These are phyloP conservation scores for Entoloma clypeatum DNA, from an alignment of 1,284 basidiomycete genomes.

Conservation along the genomic window DNA sequence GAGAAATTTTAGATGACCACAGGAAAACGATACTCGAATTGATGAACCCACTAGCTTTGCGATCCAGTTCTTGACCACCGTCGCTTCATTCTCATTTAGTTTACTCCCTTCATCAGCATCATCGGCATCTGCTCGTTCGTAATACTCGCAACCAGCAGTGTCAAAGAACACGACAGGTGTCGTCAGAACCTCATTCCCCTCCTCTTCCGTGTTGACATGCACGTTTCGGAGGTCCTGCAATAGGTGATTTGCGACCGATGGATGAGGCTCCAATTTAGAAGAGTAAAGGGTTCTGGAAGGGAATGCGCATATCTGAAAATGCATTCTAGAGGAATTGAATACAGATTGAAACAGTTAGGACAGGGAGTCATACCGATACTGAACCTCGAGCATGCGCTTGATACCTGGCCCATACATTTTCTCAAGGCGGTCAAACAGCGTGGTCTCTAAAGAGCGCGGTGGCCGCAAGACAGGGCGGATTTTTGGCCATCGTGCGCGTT, in stretches of 20 bases:
- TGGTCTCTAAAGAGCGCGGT: slow-evolving; percentile 79
- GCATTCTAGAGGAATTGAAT: slow-evolving; percentile 61
- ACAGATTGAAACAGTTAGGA: background rate
- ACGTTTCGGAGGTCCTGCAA: slow-evolving; percentile 67
- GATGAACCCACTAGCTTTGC: slow-evolving; percentile 61
- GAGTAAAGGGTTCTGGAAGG: slow-evolving; percentile 84
- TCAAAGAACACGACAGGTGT: slow-evolving; percentile 91
- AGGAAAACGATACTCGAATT: background rate
- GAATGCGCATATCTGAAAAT: slow-evolving; percentile 80
- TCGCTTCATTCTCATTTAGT: slow-evolving; percentile 91
- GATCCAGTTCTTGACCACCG: slow-evolving; percentile 80
- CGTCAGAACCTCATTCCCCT: slow-evolving; percentile 65
- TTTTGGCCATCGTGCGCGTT: slow-evolving; percentile 3
- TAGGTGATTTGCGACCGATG: slow-evolving; percentile 68
- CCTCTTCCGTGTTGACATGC: slow-evolving; percentile 48
- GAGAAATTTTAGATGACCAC: slow-evolving; percentile 1
- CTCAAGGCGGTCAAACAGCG: slow-evolving; percentile 89
- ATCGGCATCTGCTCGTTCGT: slow-evolving; percentile 68
- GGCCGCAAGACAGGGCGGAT: slow-evolving; percentile 42
- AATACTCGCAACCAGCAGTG: slow-evolving; percentile 90
- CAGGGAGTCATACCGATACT: slow-evolving; percentile 66
- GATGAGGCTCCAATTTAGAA: slow-evolving; percentile 66
- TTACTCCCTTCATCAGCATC: slow-evolving; percentile 80
- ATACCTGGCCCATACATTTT: slow-evolving; percentile 79
- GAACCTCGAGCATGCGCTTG: slow-evolving; percentile 83